A percentile compares a stretch with the other conserved stretches of the same genome.
Conservation (phyloP, 306 rosid genomes). For the Albizia julibrissin region DNA sequence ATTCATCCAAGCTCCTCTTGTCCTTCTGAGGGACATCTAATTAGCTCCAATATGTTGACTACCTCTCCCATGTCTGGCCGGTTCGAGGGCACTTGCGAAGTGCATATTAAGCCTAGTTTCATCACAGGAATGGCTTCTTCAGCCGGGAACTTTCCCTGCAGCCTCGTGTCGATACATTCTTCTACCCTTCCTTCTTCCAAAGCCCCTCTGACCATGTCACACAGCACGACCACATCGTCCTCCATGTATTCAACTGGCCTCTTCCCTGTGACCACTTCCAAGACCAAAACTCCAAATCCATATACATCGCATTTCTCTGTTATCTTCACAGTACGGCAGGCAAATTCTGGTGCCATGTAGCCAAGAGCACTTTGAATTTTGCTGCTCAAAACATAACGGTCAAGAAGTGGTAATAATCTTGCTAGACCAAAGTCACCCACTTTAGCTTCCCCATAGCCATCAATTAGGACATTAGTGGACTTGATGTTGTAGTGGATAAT, state of each 20-base stretch:
- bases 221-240: constrained; percentile 96
- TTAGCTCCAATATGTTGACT: constrained; percentile 91
- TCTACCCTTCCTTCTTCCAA: constrained; percentile 94
- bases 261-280: constrained; percentile 93
- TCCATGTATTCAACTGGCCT: constrained; percentile 98
- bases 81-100: constrained; percentile 96
- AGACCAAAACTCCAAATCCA: constrained; percentile 84
- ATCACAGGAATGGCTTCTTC: constrained; percentile 95
- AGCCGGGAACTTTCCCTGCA: constrained; percentile 80
- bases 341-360: constrained; percentile 98
- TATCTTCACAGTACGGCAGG: constrained; percentile 92
- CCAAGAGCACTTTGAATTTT: constrained; percentile 98
- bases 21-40: constrained; percentile 94
- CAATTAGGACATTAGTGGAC: constrained; percentile 88
- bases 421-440: constrained; percentile 95
- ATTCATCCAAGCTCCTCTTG: constrained; percentile 75
- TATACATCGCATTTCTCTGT: constrained; percentile 95
- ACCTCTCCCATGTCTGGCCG: constrained; percentile 99
- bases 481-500: constrained; percentile 94
- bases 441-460: constrained; percentile 80
- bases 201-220: constrained; percentile 95
- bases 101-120: constrained; percentile 91
- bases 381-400: constrained; percentile 92
- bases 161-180: constrained; percentile 82
- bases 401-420: constrained; percentile 92